Conservation (phyloP, 495 filamentous ascomycete species). For the Platismatia glauca region DNA sequence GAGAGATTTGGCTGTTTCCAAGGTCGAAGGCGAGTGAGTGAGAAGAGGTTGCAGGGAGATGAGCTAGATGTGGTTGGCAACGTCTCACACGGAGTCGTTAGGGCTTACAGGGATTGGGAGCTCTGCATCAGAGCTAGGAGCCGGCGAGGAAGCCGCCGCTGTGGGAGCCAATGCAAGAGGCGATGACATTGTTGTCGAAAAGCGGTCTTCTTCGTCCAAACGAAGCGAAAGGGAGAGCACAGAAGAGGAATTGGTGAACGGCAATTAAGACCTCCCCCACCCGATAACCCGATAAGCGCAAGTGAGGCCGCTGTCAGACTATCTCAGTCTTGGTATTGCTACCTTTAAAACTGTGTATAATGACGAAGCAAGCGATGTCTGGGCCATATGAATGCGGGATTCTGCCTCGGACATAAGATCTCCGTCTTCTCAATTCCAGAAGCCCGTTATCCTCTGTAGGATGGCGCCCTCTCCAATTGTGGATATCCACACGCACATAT, state of each 20-base stretch:
- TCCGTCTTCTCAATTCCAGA: background rate
- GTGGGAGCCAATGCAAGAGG: background rate
- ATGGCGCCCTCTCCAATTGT: constrained; percentile 40
- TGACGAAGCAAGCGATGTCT: background rate
- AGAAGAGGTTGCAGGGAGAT: constrained; percentile 80
- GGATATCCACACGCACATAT: constrained; percentile 93
- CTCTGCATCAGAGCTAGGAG: background rate
- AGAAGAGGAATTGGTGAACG: background rate
- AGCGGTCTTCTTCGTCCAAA: background rate
- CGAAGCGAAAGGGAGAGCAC: background rate
- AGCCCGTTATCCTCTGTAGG: background rate
- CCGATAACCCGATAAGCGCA: background rate
- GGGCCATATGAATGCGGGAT: background rate
- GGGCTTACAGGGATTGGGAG: constrained; percentile 2
- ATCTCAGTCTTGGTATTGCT: background rate
- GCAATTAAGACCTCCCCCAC: background rate
- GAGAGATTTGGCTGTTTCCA: constrained; percentile 58
- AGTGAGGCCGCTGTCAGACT: background rate
- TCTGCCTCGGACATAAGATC: background rate
- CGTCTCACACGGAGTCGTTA: background rate
- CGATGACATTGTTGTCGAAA: background rate
- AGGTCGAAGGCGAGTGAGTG: constrained; percentile 51
- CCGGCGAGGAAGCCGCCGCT: background rate
- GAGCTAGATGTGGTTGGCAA: constrained; percentile 43
- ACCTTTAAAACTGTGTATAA: background rate